Percentiles rank a stretch among this genome's conserved stretches.
Evolutionary conservation across 2,329 filamentous ascomycete species (phyloP).

Genomic region (Sporothrix protearum): DNA sequence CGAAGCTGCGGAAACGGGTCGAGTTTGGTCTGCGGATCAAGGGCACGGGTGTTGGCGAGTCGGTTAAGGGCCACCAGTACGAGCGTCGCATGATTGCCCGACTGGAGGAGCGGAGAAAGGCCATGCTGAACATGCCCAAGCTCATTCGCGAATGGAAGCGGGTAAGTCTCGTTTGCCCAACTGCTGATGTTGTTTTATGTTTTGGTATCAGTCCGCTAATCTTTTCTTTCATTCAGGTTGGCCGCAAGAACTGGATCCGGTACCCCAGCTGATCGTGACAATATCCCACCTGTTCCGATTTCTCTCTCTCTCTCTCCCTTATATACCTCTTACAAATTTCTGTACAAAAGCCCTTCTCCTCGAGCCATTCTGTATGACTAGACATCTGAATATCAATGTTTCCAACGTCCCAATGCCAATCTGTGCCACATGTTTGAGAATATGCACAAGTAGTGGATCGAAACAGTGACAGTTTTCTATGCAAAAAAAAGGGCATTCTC

Average conservation of each 20-base stretch:
- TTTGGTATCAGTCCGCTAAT: constrained; percentile 35
- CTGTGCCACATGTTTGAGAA: background rate
- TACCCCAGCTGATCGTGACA: constrained; percentile 51
- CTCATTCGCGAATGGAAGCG: constrained; percentile 92
- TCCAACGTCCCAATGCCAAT: background rate
- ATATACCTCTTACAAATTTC: constrained; percentile 1
- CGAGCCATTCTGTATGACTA: constrained; percentile 17
- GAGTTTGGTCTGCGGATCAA: constrained; percentile 81
- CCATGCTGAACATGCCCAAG: constrained; percentile 92
- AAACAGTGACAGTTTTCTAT: background rate
- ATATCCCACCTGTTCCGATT: background rate
- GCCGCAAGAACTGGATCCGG: constrained; percentile 54
- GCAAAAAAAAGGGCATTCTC: background rate
- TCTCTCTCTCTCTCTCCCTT: constrained; percentile 3
- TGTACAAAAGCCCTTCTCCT: constrained; percentile 13
- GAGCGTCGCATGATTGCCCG: constrained; percentile 79
- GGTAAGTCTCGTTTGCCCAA: constrained; percentile 53
- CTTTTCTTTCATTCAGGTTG: constrained; percentile 40
- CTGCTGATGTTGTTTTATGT: background rate
- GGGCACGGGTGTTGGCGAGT: constrained; percentile 88
- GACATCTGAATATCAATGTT: constrained; percentile 4
- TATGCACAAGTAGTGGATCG: background rate
- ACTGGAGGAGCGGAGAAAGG: constrained; percentile 83
- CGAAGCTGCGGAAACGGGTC: constrained; percentile 65
- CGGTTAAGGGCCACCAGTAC: constrained; percentile 92